Percentiles rank a stretch among this genome's conserved stretches.
Conservation (phyloP, 495 filamentous ascomycete genomes). For the Neurospora sublineolata region DNA sequence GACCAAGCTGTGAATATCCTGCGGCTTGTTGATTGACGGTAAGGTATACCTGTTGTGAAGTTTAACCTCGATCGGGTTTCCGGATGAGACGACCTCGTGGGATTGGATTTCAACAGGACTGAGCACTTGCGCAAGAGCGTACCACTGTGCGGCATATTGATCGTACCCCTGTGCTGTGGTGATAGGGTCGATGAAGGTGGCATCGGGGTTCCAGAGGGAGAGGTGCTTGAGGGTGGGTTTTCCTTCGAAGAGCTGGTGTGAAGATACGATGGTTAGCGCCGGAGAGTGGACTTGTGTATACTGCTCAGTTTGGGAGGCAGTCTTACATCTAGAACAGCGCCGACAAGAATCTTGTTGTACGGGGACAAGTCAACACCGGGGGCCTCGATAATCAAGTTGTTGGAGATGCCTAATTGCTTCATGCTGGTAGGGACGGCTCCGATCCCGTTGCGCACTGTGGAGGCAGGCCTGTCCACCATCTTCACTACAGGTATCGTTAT, state of each 20-base stretch:
- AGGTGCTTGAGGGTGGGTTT: conserved; percentile 44
- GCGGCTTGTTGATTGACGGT: conserved; percentile 40
- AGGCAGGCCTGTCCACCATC: neutral
- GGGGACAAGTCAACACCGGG: conserved; percentile 34
- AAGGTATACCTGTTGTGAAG: conserved; percentile 41
- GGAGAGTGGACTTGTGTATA: neutral
- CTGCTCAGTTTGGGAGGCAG: neutral
- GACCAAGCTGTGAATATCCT: conserved; percentile 39
- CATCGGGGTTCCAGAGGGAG: conserved; percentile 37
- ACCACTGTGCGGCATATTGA: conserved; percentile 43
- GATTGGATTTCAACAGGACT: conserved; percentile 29
- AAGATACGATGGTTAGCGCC: neutral
- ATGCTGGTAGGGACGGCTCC: neutral
- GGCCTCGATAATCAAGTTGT: conserved; percentile 36
- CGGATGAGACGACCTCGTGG: conserved; percentile 37
- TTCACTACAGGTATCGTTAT: neutral
- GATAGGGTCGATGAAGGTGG: conserved; percentile 39
- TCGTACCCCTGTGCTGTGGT: conserved; percentile 40
- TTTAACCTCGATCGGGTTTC: conserved; percentile 45
- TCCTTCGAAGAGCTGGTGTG: conserved; percentile 44
- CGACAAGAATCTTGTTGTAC: conserved; percentile 39
- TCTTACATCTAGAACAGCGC: conserved; percentile 43
- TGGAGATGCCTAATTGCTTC: conserved; percentile 28
- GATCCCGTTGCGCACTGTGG: neutral
- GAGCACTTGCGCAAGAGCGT: conserved; percentile 20